phyloP scores from a whole-genome alignment of 1,284 basidiomycete genomes.

The Phenoliferia sp. region DNA sequence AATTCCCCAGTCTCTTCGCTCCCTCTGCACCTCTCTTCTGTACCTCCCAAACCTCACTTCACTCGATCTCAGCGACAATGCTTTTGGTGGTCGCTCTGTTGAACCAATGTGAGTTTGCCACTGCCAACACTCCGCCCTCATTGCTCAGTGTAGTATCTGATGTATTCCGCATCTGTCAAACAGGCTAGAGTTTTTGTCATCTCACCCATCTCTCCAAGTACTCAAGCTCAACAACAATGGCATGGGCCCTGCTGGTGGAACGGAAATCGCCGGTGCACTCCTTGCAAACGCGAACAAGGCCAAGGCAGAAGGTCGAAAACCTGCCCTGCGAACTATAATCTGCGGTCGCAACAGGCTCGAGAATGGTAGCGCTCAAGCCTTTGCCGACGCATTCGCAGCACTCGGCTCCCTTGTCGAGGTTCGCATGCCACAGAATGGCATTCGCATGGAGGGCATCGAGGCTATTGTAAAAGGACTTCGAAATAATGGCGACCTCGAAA shows the following conservation, averaged over 20 bases:
- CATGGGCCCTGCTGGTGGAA: conserved; percentile 85
- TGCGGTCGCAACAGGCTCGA: conserved; percentile 94
- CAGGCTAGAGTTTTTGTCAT: conserved; percentile 50
- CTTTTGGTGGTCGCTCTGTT: conserved; percentile 91
- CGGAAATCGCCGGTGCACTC: conserved; percentile 78
- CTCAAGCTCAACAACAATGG: conserved; percentile 97
- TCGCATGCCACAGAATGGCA: conserved; percentile 93
- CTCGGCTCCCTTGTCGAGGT: conserved; percentile 78
- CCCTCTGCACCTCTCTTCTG: conserved; percentile 81
- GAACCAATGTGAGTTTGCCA: conserved; percentile 80
- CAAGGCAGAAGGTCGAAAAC: conserved; percentile 60
- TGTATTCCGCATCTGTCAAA: not conserved
- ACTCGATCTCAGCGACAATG: conserved; percentile 91
- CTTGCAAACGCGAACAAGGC: conserved; percentile 67
- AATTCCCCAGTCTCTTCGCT: conserved; percentile 83
- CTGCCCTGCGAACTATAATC: conserved; percentile 68
- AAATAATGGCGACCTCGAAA: conserved; percentile 61
- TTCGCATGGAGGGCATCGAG: conserved; percentile 88
- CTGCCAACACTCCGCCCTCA: too few relatives aligned
- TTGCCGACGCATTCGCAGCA: conserved; percentile 82
- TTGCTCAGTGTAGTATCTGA: too few relatives aligned
- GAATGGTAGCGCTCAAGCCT: conserved; percentile 75
- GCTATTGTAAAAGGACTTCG: conserved; percentile 71
- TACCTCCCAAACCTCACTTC: conserved; percentile 74
- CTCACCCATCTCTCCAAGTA: conserved; percentile 71